Evolutionary conservation across 2,329 filamentous ascomycete species (phyloP).

Genomic region (Fusarium camptoceras): DNA sequence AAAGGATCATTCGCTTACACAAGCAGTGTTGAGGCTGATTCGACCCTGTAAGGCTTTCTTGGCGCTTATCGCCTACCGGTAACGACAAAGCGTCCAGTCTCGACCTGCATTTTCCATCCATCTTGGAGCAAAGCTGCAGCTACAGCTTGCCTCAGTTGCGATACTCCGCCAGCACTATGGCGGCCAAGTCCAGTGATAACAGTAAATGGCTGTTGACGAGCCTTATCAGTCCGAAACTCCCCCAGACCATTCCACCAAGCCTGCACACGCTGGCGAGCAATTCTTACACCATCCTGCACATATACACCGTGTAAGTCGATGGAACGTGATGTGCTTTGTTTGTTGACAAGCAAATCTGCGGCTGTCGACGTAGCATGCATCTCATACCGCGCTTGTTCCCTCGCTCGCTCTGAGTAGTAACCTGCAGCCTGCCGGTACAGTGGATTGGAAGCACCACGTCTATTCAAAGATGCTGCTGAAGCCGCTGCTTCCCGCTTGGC

Average conservation of each 20-base stretch:
- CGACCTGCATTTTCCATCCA: conserved; percentile 84
- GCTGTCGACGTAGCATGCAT: conserved; percentile 71
- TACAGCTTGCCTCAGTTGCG: conserved; percentile 83
- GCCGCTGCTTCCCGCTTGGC: conserved; percentile 49
- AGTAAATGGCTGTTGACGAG: conserved; percentile 68
- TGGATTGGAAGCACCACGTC: conserved; percentile 72
- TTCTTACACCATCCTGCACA: conserved; percentile 83
- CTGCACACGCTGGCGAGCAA: conserved; percentile 74
- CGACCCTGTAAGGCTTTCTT: neutral
- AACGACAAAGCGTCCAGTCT: conserved; percentile 77
- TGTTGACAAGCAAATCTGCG: conserved; percentile 76
- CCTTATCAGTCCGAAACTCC: conserved; percentile 66
- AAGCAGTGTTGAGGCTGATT: neutral
- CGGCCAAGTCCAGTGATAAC: conserved; percentile 85
- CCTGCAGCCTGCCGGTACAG: conserved; percentile 80
- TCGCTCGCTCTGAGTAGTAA: conserved; percentile 79
- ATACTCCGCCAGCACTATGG: conserved; percentile 82
- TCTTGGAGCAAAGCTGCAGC: conserved; percentile 78
- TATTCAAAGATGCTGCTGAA: conserved; percentile 57
- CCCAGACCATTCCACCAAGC: conserved; percentile 82
- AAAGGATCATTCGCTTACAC: neutral
- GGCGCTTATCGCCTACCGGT: conserved; percentile 63
- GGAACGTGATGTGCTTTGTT: conserved; percentile 69
- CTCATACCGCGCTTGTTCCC: conserved; percentile 70
- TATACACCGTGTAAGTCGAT: conserved; percentile 88